Evolutionary conservation across 805 yeast genomes (phyloP).

Genomic region (Candida takata): DNA sequence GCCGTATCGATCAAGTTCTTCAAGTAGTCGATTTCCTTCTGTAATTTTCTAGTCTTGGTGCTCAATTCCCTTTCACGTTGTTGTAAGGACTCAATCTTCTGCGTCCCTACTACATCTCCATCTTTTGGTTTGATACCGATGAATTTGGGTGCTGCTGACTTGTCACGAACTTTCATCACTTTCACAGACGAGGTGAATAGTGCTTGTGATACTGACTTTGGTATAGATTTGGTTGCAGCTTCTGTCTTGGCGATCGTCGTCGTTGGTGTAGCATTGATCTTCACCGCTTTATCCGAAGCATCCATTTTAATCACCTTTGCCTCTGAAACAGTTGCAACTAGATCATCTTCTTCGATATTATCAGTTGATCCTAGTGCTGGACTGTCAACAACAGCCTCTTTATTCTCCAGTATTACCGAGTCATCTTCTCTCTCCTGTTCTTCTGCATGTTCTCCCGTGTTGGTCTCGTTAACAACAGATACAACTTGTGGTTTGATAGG

Average conservation of each 20-base stretch:
- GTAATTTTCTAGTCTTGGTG: conserved; percentile 29
- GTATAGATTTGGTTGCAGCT: conserved; percentile 8
- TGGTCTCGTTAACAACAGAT: conserved; percentile 3
- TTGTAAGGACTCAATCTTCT: conserved; percentile 24
- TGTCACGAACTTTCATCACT: conserved; percentile 24
- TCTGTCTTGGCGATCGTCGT: too few relatives aligned
- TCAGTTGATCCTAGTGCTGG: too few relatives aligned
- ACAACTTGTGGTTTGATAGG: conserved; percentile 11
- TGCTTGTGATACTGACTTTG: conserved; percentile 25
- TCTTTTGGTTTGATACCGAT: conserved; percentile 19
- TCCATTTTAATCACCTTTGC: too few relatives aligned
- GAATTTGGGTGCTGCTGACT: conserved; percentile 18
- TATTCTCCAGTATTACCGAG: too few relatives aligned
- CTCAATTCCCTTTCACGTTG: conserved; percentile 26
- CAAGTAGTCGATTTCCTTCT: conserved; percentile 32
- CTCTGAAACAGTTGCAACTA: too few relatives aligned
- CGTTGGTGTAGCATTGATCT: not conserved
- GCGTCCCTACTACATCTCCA: conserved; percentile 10
- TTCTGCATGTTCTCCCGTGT: not conserved
- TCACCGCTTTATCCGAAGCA: too few relatives aligned
- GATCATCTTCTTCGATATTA: too few relatives aligned
- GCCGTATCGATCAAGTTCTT: conserved; percentile 28
- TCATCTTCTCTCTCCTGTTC: not conserved
- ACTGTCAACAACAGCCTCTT: too few relatives aligned
- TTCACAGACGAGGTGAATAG: conserved; percentile 18